Evolutionary conservation across 768 basidiomycete species (phyloP).

Genomic region (Botryobasidium botryosum): DNA sequence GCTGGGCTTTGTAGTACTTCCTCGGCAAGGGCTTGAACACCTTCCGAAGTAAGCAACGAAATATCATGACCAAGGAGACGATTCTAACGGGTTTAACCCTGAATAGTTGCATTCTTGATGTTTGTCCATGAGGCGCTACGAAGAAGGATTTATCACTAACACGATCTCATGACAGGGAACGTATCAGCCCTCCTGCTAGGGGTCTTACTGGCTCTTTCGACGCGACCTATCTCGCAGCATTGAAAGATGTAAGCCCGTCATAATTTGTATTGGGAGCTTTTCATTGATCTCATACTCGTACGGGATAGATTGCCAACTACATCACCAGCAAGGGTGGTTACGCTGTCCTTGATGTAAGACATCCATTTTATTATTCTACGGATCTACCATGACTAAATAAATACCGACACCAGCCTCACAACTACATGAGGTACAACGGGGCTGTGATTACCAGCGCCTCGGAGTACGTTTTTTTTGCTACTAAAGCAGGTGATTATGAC

Average conservation of each 20-base stretch:
- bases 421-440: slow-evolving; percentile 40
- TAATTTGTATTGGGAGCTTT: too few species aligned
- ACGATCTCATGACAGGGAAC: slow-evolving; percentile 24
- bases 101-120: too few species aligned
- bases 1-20: too few species aligned
- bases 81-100: too few species aligned
- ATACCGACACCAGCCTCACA: too few species aligned
- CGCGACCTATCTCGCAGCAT: slow-evolving; percentile 32
- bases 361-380: too few species aligned
- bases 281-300: too few species aligned
- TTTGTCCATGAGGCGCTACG: too few species aligned
- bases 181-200: slow-evolving; percentile 33
- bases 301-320: slow-evolving; percentile 36
- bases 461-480: slow-evolving; percentile 14
- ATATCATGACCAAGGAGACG: too few species aligned
- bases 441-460: slow-evolving; percentile 32
- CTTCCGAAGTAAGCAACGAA: too few species aligned
- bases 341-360: slow-evolving; percentile 40
- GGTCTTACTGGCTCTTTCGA: slow-evolving; percentile 40
- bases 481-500: neutral
- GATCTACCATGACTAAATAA: too few species aligned
- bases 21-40: slow-evolving; percentile 37
- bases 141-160: too few species aligned
- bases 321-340: slow-evolving; percentile 43
- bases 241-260: slow-evolving; percentile 21